These are phyloP conservation scores for Amanita inopinata DNA, from an alignment of 768 basidiomycete genomes.

Conservation along the genomic window DNA sequence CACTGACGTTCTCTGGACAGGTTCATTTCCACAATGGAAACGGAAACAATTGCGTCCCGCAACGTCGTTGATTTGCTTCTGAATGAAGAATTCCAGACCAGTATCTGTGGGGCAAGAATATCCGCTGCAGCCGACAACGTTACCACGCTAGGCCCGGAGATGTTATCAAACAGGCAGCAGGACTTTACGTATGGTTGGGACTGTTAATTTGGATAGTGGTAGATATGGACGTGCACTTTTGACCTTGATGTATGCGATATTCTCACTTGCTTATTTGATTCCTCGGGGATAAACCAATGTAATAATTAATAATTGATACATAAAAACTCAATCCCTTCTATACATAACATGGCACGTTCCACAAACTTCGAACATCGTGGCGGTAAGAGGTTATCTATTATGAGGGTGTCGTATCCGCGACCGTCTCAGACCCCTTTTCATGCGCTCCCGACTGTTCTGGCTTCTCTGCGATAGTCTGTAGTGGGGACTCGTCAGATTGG, in stretches of 20 bases:
- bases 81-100: constrained; percentile 57
- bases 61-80: constrained; percentile 78
- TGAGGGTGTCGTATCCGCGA: too few relatives aligned
- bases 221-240: neutral
- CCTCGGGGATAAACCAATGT: too few relatives aligned
- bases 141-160: constrained; percentile 1
- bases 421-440: too few relatives aligned
- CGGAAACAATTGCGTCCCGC: constrained; percentile 73
- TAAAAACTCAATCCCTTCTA: too few relatives aligned
- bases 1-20: constrained; percentile 24
- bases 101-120: constrained; percentile 49
- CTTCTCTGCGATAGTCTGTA: constrained; percentile 21
- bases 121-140: constrained; percentile 10
- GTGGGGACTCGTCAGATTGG: constrained; percentile 5
- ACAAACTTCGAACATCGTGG: too few relatives aligned
- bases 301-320: too few relatives aligned
- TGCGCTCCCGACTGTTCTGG: constrained; percentile 18
- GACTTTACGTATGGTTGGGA: constrained; percentile 70
- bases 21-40: constrained; percentile 91
- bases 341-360: too few relatives aligned
- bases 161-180: constrained; percentile 13
- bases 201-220: constrained; percentile 35
- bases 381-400: too few relatives aligned
- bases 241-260: neutral
- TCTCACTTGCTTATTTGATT: neutral